Percentiles rank a stretch among this genome's conserved stretches.
phyloP scores from a whole-genome alignment of 2,329 filamentous ascomycete species.

The Alternaria ventricosa region DNA sequence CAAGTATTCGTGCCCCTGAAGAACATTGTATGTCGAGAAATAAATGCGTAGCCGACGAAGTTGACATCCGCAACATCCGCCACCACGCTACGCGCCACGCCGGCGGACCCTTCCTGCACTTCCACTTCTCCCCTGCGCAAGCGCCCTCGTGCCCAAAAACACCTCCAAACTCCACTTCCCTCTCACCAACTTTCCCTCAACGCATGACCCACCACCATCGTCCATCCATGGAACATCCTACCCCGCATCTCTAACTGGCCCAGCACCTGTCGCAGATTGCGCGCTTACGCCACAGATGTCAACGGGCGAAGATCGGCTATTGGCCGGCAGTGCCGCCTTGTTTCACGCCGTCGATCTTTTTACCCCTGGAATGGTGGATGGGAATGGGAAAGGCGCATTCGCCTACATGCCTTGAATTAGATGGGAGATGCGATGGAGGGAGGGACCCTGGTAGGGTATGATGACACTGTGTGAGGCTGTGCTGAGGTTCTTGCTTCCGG shows the following conservation, averaged over 20 bases:
- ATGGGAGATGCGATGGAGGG: neutral
- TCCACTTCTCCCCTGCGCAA: neutral
- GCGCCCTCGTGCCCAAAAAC: neutral
- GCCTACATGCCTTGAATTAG: constrained; percentile 20
- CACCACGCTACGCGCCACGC: neutral
- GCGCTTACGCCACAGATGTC: constrained; percentile 35
- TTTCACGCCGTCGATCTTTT: constrained; percentile 23
- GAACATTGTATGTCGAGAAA: too few relatives aligned
- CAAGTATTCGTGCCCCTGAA: accelerated
- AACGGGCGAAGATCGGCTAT: constrained; percentile 25
- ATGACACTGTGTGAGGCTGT: constrained; percentile 17
- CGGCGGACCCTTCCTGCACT: neutral
- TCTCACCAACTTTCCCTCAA: neutral
- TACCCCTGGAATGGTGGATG: constrained; percentile 13
- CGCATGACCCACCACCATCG: neutral
- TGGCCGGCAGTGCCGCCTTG: constrained; percentile 24
- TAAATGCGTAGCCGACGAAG: neutral
- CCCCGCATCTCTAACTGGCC: constrained; percentile 15
- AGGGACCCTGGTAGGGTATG: constrained; percentile 17
- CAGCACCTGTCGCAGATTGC: constrained; percentile 36
- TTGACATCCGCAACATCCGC: neutral
- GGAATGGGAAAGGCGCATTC: neutral
- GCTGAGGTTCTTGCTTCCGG: neutral
- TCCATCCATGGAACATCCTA: neutral
- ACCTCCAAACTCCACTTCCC: neutral